Percentiles rank a stretch among this genome's conserved stretches.
These are phyloP conservation scores for Microdochium bolleyi DNA, from an alignment of 2,329 filamentous ascomycete genomes.

Conservation along the genomic window DNA sequence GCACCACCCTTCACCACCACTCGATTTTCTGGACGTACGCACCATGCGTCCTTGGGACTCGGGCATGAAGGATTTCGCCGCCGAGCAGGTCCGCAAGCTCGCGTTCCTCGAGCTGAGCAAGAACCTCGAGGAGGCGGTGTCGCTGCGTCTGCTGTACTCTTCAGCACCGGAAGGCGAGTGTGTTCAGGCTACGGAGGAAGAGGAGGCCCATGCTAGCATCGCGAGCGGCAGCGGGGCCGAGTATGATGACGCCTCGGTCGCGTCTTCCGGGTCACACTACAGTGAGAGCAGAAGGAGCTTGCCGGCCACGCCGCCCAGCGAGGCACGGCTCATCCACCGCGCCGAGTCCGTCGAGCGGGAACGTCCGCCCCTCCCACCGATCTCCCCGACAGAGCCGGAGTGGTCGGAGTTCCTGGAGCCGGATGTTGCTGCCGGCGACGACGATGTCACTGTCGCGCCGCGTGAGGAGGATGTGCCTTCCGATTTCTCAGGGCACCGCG, in stretches of 20 bases:
- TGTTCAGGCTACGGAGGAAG: neutral
- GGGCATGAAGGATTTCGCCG: neutral
- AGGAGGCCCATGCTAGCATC: neutral
- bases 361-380: too few relatives aligned
- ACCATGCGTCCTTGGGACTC: neutral
- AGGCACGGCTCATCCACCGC: neutral
- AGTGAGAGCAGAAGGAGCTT: neutral
- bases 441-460: too few relatives aligned
- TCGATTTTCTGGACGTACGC: neutral
- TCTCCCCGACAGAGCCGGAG: too few relatives aligned
- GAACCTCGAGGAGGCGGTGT: neutral
- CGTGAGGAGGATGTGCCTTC: too few relatives aligned
- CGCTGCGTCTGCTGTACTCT: neutral
- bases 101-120: neutral
- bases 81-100: neutral
- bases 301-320: neutral
- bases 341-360: too few relatives aligned
- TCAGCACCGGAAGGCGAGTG: neutral
- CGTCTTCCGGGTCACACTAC: neutral
- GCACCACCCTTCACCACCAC: neutral
- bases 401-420: too few relatives aligned
- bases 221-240: neutral
- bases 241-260: neutral
- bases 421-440: too few relatives aligned
- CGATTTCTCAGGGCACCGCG: too few relatives aligned